Evolutionary conservation across 2,329 filamentous ascomycete species (phyloP), one percentile per base, ranked within the genome.

Genomic region (Xylariaceae sp.): DNA sequence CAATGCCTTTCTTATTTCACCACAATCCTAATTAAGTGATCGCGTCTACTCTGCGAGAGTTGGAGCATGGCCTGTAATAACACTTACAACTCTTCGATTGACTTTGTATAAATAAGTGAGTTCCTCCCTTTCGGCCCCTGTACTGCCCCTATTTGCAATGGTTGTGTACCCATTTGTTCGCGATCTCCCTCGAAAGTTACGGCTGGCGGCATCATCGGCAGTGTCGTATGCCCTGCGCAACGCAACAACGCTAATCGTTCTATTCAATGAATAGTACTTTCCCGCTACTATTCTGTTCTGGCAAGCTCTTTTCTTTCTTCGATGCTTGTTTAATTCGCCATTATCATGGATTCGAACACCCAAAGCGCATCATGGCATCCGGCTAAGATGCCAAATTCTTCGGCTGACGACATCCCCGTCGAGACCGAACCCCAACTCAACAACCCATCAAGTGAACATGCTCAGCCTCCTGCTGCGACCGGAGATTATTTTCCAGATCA

Each of bases 351-450:
- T 50, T 73, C 74, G 49, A 72, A 75, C 67, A 70, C 71, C 57
- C 67, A 73, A 37, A 71, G 67, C 62, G 70, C 75, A 58, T 73
- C 77, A 53, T 81, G 78, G 78, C 73, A 82, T 70, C 78, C 79
- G 51, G 78, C 80, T 41, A 70, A 77, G 65, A 79, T 77, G 77
- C 78, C 79, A 55, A 73, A 81, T 63, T 66, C 70, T 50, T 48
- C 55, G 55, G 44, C 57, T 26, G 40, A 48, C 50, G 56, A 57
- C 46, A 42, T 49, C 40, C 56, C 51, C 51, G 29, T 48, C 47
- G 33, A 58, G 57, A 40, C 52, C 46, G 21, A 44, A 16, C 23
- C 33, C 18, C 53, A 51, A 50, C 11, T 36, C 47, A 10, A 20
- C 40, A 7, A 40, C 5, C 10, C 32, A 33, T 15, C 36, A 23